Percentiles rank a stretch among this genome's conserved stretches.
Conservation (phyloP, 108 stramenopile genomes). For the Nitzschia sp. region DNA sequence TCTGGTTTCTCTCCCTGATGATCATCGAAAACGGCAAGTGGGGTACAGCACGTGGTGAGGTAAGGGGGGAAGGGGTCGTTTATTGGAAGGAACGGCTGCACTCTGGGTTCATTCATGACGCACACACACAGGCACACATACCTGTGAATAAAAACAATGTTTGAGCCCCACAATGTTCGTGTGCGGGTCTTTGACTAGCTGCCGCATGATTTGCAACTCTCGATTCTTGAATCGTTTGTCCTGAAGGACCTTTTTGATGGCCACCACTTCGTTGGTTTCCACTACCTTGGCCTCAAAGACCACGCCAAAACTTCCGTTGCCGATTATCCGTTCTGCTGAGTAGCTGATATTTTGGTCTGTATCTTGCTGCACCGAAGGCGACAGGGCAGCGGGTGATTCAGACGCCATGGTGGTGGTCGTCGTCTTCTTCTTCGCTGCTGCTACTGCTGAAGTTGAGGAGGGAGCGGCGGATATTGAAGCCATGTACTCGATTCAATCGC, state of each 20-base stretch:
- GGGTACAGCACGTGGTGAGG: no score
- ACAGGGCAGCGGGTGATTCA: not conserved
- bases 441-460: not conserved
- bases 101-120: no score
- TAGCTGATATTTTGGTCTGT: conserved; percentile 86
- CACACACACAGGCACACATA: conserved; percentile 45
- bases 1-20: conserved; percentile 90
- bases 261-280: conserved; percentile 93
- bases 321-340: conserved; percentile 96
- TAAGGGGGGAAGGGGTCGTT: no score
- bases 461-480: conserved; percentile 17
- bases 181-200: conserved; percentile 94
- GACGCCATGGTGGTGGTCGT: conserved; percentile 9
- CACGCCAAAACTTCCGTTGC: conserved; percentile 98
- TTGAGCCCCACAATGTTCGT: conserved; percentile 95
- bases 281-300: conserved; percentile 97
- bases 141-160: conserved; percentile 97
- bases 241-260: conserved; percentile 97
- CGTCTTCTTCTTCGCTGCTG: conserved; percentile 3
- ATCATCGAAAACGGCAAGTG: not conserved
- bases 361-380: conserved; percentile 12
- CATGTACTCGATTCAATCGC: conserved; percentile 9
- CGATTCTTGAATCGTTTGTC: conserved; percentile 99
- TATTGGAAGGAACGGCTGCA: no score
- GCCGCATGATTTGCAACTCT: conserved; percentile 97